phyloP scores from a whole-genome alignment of 2,329 filamentous ascomycete genomes.

The Davidsoniella neocaledoniae region DNA sequence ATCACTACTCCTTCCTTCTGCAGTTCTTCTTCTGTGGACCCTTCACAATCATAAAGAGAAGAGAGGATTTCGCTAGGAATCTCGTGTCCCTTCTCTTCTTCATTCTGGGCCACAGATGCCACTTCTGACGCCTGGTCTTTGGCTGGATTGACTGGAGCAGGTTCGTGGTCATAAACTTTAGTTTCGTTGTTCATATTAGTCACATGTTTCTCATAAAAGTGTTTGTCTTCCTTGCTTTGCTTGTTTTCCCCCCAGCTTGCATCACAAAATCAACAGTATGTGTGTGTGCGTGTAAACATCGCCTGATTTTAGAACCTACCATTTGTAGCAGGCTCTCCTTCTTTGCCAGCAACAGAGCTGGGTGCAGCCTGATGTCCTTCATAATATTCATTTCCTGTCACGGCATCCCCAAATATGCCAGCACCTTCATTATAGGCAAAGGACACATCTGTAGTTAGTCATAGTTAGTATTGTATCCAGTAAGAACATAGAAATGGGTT shows the following conservation, averaged over 20 bases:
- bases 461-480: too few relatives aligned
- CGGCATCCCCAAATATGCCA: not conserved
- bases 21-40: not conserved
- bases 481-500: too few relatives aligned
- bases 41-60: not conserved
- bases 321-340: constrained; percentile 1
- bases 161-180: constrained; percentile 4
- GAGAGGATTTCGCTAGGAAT: too few relatives aligned
- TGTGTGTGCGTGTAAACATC: too few relatives aligned
- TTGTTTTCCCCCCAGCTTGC: too few relatives aligned
- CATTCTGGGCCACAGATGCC: not conserved
- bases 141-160: not conserved
- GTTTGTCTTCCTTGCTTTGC: not conserved
- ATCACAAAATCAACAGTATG: not conserved
- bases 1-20: not conserved
- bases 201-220: constrained; percentile 1
- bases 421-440: not conserved
- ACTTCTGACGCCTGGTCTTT: constrained; percentile 2
- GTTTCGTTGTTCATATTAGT: constrained; percentile 4
- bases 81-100: too few relatives aligned
- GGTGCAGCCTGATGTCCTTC: not conserved
- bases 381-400: not conserved
- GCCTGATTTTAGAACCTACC: constrained; percentile 4
- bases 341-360: not conserved
- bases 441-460: too few relatives aligned